phyloP scores from a whole-genome alignment of 164 flowering plant species.

The Cinnamomum micranthum region DNA sequence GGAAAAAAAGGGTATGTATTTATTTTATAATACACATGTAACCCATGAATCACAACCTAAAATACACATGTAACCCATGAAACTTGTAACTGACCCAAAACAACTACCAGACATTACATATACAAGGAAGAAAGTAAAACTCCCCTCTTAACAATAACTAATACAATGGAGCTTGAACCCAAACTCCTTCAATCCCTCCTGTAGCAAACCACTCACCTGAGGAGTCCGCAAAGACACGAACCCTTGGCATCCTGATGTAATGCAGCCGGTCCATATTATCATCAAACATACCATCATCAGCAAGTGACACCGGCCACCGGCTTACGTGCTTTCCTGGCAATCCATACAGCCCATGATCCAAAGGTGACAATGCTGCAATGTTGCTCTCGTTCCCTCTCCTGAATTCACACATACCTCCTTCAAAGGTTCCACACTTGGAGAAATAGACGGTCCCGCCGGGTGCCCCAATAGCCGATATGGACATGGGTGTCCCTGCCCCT shows the following conservation, averaged over 20 bases:
- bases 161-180: neutral
- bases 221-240: neutral
- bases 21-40: too few species aligned
- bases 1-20: too few species aligned
- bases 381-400: neutral
- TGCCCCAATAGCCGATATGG: too few species aligned
- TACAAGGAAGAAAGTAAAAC: neutral
- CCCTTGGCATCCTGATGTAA: neutral
- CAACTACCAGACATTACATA: too few species aligned
- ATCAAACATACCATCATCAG: neutral
- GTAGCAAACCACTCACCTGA: neutral
- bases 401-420: neutral
- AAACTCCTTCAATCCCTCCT: neutral
- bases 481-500: too few species aligned
- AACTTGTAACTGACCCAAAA: too few species aligned
- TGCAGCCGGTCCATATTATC: neutral
- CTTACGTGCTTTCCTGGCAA: neutral
- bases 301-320: neutral
- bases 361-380: neutral
- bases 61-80: too few species aligned
- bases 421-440: too few species aligned
- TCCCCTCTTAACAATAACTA: neutral
- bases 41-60: too few species aligned
- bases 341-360: neutral
- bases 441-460: too few species aligned